Conservation (phyloP, 2,329 filamentous ascomycete genomes). For the Aspergillus melleus region DNA sequence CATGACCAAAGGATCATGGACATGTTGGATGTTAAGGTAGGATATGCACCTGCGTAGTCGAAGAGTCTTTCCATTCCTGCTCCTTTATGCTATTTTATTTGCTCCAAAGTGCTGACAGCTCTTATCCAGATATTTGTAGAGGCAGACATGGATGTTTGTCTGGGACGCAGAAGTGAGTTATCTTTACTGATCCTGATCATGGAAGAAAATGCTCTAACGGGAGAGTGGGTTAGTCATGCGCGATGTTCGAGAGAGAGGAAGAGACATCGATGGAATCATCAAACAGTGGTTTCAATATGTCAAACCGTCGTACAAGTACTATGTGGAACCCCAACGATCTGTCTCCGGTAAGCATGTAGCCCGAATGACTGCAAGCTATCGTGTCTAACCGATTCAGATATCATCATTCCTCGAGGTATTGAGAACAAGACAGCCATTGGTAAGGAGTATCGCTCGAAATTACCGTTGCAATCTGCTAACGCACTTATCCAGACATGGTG, state of each 20-base stretch:
- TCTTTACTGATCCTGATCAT: not conserved
- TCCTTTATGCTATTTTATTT: not conserved
- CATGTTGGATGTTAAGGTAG: slow-evolving; percentile 83
- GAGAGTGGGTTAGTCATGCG: slow-evolving; percentile 63
- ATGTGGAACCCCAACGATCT: slow-evolving; percentile 85
- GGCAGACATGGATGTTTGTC: slow-evolving; percentile 89
- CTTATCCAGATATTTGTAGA: slow-evolving; percentile 79
- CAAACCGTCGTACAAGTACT: slow-evolving; percentile 95
- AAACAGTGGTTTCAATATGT: slow-evolving; percentile 98
- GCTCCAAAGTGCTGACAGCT: slow-evolving; percentile 14
- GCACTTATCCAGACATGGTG: slow-evolving; percentile 69
- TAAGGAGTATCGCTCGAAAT: slow-evolving; percentile 15
- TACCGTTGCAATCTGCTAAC: not conserved
- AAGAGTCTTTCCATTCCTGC: not conserved
- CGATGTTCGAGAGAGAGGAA: slow-evolving; percentile 83
- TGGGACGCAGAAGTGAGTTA: slow-evolving; percentile 76
- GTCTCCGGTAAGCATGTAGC: slow-evolving; percentile 63
- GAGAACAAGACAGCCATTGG: slow-evolving; percentile 89
- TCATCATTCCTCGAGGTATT: slow-evolving; percentile 92
- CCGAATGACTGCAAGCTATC: too few species aligned
- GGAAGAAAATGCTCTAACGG: slow-evolving; percentile 19
- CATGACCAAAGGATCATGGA: slow-evolving; percentile 84
- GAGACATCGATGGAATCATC: slow-evolving; percentile 92
- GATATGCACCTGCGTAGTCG: slow-evolving; percentile 11
- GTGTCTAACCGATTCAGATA: slow-evolving; percentile 54